Evolutionary conservation across 495 filamentous ascomycete species (phyloP), one percentile per base, ranked within the genome.

Genomic region (Penicillium salamii): DNA sequence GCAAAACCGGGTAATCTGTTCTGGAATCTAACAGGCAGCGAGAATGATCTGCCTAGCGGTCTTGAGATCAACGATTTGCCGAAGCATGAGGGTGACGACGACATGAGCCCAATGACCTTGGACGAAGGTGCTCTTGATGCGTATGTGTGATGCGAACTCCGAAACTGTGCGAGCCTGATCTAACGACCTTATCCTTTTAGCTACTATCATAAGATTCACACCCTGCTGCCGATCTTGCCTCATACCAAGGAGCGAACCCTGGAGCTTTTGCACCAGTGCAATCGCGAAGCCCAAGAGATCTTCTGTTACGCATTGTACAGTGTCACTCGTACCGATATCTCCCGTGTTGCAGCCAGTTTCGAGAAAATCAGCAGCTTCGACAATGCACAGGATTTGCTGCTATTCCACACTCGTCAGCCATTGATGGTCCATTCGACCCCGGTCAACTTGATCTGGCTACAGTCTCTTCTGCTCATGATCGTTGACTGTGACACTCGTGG

Each of bases 211-310:
- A 70, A 79, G 23, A 82, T 95, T 14, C 89, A 95, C 58, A 80
- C 82, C 2, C 79, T 82, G 13, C 83, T 91, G 45, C 90, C 90
- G 0, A 69, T 95, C 3, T 77, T 96, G 13, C 80, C 88, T 1
- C 74, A 80, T 54, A 82, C 77, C 29, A 89, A 84, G 55, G 72
- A 77, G 29, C 74, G 80, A 5, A 74, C 90, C 3, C 71, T 82
- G 34, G 76, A 77, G 11, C 71, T 84, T 33, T 66, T 93, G 15
- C 75, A 78, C 8, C 77, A 80, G 42, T 84, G 83, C 57, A 79
- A 82, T 5, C 56, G 72, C 7, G 65, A 74, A 11, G 70, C 90
- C 5, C 82, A 87, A 43, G 83, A 88, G 38, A 87, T 85, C 0
- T 90, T 93, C 57, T 68, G 84, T 19, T 79, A 83, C 48, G 85